These are phyloP conservation scores for Urostyla sp. DNA, from an alignment of 73 alveolate genomes.

Conservation along the genomic window DNA sequence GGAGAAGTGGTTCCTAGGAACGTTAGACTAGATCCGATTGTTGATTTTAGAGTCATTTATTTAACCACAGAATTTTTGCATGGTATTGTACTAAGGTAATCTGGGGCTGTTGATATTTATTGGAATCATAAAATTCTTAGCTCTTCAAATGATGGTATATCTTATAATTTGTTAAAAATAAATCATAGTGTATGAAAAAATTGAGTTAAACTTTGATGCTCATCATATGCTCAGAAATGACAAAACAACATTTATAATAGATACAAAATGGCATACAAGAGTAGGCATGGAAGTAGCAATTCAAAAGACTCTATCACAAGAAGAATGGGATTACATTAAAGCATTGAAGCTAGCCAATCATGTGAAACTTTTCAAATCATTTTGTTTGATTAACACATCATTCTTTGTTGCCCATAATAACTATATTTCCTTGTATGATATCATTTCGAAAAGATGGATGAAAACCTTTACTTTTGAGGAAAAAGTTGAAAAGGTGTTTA, in stretches of 20 bases:
- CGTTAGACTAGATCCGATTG: constrained; percentile 28
- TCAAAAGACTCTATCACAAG: neutral
- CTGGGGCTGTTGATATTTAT: constrained; percentile 43
- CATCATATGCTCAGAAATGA: neutral
- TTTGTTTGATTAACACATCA: constrained; percentile 12
- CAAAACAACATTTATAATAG: neutral
- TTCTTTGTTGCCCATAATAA: constrained; percentile 16
- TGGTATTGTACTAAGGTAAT: constrained; percentile 30
- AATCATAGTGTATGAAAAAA: too few species aligned
- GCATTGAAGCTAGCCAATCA: neutral
- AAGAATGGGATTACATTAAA: neutral
- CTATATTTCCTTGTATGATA: constrained; percentile 5
- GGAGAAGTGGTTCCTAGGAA: constrained; percentile 37
- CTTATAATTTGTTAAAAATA: too few species aligned
- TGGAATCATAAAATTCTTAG: constrained; percentile 39
- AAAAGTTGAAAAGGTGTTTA: constrained; percentile 8
- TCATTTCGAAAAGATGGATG: constrained; percentile 22
- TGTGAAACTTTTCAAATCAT: neutral
- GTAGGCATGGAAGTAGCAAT: constrained; percentile 1
- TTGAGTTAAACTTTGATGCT: neutral
- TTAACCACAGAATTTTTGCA: neutral
- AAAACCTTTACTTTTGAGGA: constrained; percentile 1
- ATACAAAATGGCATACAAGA: neutral
- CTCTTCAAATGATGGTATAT: neutral
- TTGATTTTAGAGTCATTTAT: constrained; percentile 10